Base-by-base conservation (phyloP, 1,284 basidiomycete species). In the Sporisorium iseilematis-ciliati region DNA sequence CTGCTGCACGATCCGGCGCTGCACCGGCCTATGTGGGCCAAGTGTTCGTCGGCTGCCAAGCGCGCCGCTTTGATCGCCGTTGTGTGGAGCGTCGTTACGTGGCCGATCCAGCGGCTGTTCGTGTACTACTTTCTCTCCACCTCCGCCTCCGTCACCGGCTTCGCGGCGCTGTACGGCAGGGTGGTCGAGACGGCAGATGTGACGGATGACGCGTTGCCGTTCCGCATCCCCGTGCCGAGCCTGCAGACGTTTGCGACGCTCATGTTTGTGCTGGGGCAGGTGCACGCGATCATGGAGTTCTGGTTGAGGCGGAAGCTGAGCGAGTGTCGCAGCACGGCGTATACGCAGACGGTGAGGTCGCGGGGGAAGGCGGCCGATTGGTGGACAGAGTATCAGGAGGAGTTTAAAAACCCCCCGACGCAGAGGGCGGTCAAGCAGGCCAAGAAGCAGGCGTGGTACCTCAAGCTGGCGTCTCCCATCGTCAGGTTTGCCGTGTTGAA, bases 341-440 rank as follows among this genome's bases (percentile, higher is more conserved):
- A 85, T 51, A 38, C 57, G 0, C 71, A 75, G 18, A 84, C 84
- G 2, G 82, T 84, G 16, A 65, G 40, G 4, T 78, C 74, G 18
- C 65, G 84, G 11, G 84, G 84, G 10, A 84, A 85, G 54, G 50
- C 65, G 0, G 63, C 77, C 1, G 77, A 81, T 25, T 85, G 81
- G 75, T 85, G 84, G 84, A 78, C 75, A 40, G 78, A 81, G 42
- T 85, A 84, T 46, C 62, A 60, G 16, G 84, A 85, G 43, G 84
- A 85, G 59, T 85, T 76, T 57, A 40, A 57, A 25, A 77, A 83
- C 18, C 84, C 83, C 4, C 83, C 82, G 0, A 70, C 63, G 0
- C 45, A 77, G 35, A 80, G 81, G 45, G 80, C 80, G 12, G 62
- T 72, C 51, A 79, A 79, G 52, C 59, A 75, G 11, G 65, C 69